Base-by-base conservation (phyloP, 495 filamentous ascomycete species). In the Aspergillus heteromorphus region DNA sequence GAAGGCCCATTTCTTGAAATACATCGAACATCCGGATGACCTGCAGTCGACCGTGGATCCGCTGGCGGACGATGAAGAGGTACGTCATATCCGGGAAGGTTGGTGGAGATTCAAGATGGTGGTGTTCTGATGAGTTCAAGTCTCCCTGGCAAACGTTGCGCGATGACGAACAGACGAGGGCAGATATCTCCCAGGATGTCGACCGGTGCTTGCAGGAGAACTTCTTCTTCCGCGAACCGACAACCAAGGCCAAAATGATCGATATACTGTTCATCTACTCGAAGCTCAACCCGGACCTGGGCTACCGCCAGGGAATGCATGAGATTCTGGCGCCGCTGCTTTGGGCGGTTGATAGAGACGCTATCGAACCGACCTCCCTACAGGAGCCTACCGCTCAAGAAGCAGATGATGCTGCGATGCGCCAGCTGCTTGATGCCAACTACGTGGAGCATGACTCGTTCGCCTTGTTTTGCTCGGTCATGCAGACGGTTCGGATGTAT, bases 241-340 rank as follows among this genome's bases (percentile, higher is more conserved):
- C 75, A 5, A 87, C 91, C 6, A 95, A 97, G 64, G 78, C 75
- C 6, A 89, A 88, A 67, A 83, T 99, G 54, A 78, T 91, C 18
- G 89, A 97, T 65, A 83, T 97, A 36, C 73, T 97, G 36, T 97
- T 98, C 63, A 80, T 98, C 57, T 97, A 90, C 70, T 92, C 91
- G 65, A 97, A 96, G 68, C 83, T 96, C 41, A 92, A 96, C 60
- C 88, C 85, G 11, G 86, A 87, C 59, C 75, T 92, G 40, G 87
- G 91, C 16, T 98, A 98, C 61, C 83, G 95, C 21, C 93, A 98
- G 72, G 93, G 93, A 16, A 97, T 98, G 91, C 93, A 98, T 65
- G 93, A 98, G 68, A 68, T 98, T 19, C 76, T 97, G 17, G 93
- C 92, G 0, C 92, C 95, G 4, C 84, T 98, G 25, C 73, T 97